Base-by-base conservation (phyloP, 805 yeast genomes). In the Monosporozyma aquatica region DNA sequence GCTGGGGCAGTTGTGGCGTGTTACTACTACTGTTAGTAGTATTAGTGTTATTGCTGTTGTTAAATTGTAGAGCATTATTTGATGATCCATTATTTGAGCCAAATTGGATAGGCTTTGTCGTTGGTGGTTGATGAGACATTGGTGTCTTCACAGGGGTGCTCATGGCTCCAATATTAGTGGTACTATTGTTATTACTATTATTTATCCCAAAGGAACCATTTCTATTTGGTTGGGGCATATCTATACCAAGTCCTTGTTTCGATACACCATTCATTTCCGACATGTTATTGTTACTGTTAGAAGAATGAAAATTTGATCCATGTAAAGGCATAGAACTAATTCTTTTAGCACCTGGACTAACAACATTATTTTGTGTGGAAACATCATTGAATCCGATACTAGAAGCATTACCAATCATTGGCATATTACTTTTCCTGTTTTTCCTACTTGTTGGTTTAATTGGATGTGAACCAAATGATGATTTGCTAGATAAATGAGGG, bases 401-500 rank as follows among this genome's bases (percentile, higher is more conserved):
- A 0, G 64, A 58, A 1, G 62, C 59, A 41, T 55, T 51, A 22
- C 61, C 59, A 22, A 59, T 38, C 17, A 40, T 47, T 21, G 59
- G 54, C 54, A 56, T 51, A 39, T 54, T 49, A 33, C 61, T 58
- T 21, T 46, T 46, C 47, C 64, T 58, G 36, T 60, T 60, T 41
- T 60, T 61, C 42, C 66, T 55, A 41, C 62, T 59, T 1, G 65
- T 59, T 33, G 61, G 50, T 41, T 53, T 51, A 41, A 53, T 48
- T 23, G 52, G 46, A 33, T 53, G 51, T 8, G 41, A 38, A 14
- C 24, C 35, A 23, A 17, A 35, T 11, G 40, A 47, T 30, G 28
- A 45, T 49, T 29, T 47, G 44, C 18, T 40, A 42, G 15, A 43
- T 15, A 37, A 32, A 6, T 15, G 14, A 29, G 29, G 35, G 27